Evolutionary conservation across 345 rosid species (phyloP), one percentile per base, ranked within the genome.

Genomic region (Salix suchowensis): DNA sequence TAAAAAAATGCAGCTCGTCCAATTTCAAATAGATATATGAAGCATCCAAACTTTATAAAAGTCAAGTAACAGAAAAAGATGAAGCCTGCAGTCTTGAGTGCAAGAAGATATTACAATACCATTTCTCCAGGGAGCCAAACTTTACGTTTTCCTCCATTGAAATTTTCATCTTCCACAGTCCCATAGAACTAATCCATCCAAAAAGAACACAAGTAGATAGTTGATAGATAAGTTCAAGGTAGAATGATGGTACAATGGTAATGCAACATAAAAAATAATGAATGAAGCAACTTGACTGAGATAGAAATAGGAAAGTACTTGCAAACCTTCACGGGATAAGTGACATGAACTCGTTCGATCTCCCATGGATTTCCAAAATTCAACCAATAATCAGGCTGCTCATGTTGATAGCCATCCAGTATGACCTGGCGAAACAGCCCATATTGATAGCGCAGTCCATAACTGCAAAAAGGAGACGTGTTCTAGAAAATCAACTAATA

Each of bases 331-430:
- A 86, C 87, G 61, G 84, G 65, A 62, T 86, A 86, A 65, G 87
- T 76, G 42, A 86, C 80, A 65, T 86, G 86, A 66, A 82, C 71
- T 52, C 89, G 74, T 78, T 84, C 87, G 28, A 86, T 84, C 81
- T 86, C 89, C 89, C 87, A 86, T 55, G 87, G 89, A 67, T 86
- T 86, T 75, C 88, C 88, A 79, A 82, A 86, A 70, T 86, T 84
- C 76, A 86, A 79, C 89, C 89, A 84, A 70, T 80, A 82, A 76
- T 86, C 87, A 67, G 87, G 89, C 44, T 82, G 87, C 21, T 86
- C 87, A 68, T 82, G 84, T 66, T 86, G 89, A 82, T 78, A 84
- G 7, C 89, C 89, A 79, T 86, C 89, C 76, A 82, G 60, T 72
- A 86, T 86, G 40, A 84, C 84, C 80, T 86, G 87, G 60, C 86